A percentile compares a stretch with the other conserved stretches of the same genome.
Conservation (phyloP, 164 flowering plant species). For the Dillenia suffruticosa region DNA sequence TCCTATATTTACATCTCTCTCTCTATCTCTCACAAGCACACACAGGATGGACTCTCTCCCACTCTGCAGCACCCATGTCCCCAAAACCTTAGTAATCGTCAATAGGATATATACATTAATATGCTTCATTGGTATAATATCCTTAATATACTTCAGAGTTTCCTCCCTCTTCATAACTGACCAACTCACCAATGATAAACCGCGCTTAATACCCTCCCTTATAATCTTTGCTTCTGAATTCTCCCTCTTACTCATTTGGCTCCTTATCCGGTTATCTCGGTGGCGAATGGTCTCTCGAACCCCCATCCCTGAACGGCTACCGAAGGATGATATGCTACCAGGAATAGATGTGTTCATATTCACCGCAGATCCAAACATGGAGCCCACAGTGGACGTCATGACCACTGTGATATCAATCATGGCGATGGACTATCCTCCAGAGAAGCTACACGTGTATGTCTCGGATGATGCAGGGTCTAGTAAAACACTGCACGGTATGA, state of each 20-base stretch:
- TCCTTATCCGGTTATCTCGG: slow-evolving; percentile 2
- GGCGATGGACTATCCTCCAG: slow-evolving; percentile 13
- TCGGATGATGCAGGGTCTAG: slow-evolving; percentile 10
- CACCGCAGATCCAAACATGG: slow-evolving; percentile 25
- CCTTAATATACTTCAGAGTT: neutral
- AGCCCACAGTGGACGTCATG: slow-evolving; percentile 16
- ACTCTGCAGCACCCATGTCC: no score
- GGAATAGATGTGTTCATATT: slow-evolving; percentile 21
- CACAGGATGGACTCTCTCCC: no score
- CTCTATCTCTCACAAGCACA: no score
- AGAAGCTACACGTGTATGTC: slow-evolving; percentile 7
- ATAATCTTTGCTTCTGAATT: slow-evolving; percentile 13
- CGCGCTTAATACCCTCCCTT: neutral
- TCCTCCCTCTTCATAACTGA: neutral
- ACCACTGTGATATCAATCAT: slow-evolving; percentile 6
- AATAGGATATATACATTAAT: neutral
- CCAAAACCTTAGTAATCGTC: neutral
- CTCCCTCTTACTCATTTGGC: slow-evolving; percentile 10
- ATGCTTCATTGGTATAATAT: neutral
- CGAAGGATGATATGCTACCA: slow-evolving; percentile 17
- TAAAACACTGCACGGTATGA: neutral
- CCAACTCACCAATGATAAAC: neutral
- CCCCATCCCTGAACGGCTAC: slow-evolving; percentile 16
- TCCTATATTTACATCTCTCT: no score
- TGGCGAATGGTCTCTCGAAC: slow-evolving; percentile 14